Conservation (phyloP, 768 basidiomycete species). For the Tylopilus sp. region DNA sequence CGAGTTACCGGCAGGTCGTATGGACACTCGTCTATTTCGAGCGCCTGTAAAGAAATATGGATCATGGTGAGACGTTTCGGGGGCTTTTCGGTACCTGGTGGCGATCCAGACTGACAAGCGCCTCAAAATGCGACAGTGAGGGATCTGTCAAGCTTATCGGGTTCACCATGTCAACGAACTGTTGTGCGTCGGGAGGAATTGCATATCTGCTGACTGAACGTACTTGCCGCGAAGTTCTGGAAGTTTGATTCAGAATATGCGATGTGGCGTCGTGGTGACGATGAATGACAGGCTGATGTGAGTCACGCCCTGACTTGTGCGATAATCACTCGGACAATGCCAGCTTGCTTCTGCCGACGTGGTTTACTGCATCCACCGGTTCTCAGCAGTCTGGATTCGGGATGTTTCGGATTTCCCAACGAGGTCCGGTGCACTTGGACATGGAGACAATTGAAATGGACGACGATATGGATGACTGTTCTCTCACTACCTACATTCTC, state of each 20-base stretch:
- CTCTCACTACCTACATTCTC: background rate
- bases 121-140: background rate
- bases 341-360: slow-evolving; percentile 1
- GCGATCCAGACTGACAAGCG: background rate
- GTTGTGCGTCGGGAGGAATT: background rate
- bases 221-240: background rate
- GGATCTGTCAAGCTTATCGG: background rate
- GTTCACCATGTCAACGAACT: too few species aligned
- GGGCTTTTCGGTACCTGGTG: background rate
- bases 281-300: too few species aligned
- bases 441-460: background rate
- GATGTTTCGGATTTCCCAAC: slow-evolving; percentile 3
- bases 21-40: too few species aligned
- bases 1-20: too few species aligned
- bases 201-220: background rate
- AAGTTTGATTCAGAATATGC: background rate
- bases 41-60: background rate
- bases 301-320: too few species aligned
- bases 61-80: background rate
- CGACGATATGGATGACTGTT: slow-evolving; percentile 11
- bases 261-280: too few species aligned
- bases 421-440: background rate
- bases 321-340: background rate
- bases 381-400: background rate
- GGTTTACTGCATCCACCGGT: background rate